Base-by-base conservation (phyloP, 2,329 filamentous ascomycete species). In the Trichoderma afroharzianum region DNA sequence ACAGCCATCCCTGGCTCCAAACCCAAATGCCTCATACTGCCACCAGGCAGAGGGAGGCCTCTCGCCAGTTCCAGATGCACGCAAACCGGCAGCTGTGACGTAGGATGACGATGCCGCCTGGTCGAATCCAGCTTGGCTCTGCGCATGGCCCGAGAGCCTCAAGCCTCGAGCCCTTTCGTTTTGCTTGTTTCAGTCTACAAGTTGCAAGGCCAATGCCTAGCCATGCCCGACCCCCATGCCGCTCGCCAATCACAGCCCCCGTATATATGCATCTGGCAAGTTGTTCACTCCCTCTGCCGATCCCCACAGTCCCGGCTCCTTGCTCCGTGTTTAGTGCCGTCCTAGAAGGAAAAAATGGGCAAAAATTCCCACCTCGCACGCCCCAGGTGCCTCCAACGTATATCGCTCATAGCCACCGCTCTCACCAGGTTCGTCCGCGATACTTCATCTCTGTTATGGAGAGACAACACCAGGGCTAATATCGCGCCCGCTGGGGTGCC, bases 321-420 rank as follows among this genome's bases (percentile, higher is more conserved):
- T 70, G 66, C 57, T 69, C 66, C 66, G 66, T 61, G 15, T 14
- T 69, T 69, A 70, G 71, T 63, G 71, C 32, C 59, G 58, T 50
- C 59, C 18, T 59, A 26, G n/a, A 64, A 30, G 21, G 28, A 53
- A 32, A 30, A 21, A 26, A 47, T 21, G 15, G 1, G 21, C 9
- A 30, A 33, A 61, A 71, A 71, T 68, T 71, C 72, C 69, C 71
- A 70, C 36, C 57, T 30, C 66, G 66, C 71, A 63, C 50, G 36
- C 66, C 32, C 53, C 59, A 74, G 61, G 73, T 73, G 70, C 69
- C 73, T 47, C 9, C 24, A 62, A 53, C 61, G 73, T 74, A 74
- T 74, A 70, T 74, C 73, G 72, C 73, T 73, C 73, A 74, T 74
- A 73, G 53, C 58, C 24, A 50, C 24, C 24, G 43, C 63, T 68